A percentile compares a stretch with the other conserved stretches of the same genome.
Conservation (phyloP, 2,329 filamentous ascomycete genomes). For the Nemania sp. region DNA sequence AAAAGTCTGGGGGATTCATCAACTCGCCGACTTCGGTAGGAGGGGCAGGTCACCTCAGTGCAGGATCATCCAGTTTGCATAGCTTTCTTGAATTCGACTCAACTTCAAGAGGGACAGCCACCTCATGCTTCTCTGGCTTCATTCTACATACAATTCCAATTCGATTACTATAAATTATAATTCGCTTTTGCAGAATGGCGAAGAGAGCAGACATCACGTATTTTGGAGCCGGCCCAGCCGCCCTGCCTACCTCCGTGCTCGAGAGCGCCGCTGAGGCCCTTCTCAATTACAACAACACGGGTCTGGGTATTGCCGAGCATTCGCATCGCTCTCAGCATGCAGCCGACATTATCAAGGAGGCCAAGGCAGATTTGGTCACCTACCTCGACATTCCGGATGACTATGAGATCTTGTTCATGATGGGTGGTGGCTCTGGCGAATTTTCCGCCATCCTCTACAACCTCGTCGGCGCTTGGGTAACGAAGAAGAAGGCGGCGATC, state of each 20-base stretch:
- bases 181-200: no score
- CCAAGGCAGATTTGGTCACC: slow-evolving; percentile 71
- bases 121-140: no score
- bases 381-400: slow-evolving; percentile 80
- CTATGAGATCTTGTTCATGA: slow-evolving; percentile 87
- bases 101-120: no score
- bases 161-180: no score
- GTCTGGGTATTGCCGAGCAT: slow-evolving; percentile 84
- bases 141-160: no score
- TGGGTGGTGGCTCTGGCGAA: slow-evolving; percentile 81
- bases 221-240: slow-evolving; percentile 82
- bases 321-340: slow-evolving; percentile 83
- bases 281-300: slow-evolving; percentile 77
- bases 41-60: no score
- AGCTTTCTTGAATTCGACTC: no score
- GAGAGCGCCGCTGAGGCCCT: slow-evolving; percentile 76
- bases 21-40: no score
- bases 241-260: slow-evolving; percentile 78
- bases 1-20: no score
- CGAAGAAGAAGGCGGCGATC: slow-evolving; percentile 63
- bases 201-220: slow-evolving; percentile 48
- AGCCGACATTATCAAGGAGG: slow-evolving; percentile 73
- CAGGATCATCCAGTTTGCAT: no score
- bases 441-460: slow-evolving; percentile 81
- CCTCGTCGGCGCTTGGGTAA: slow-evolving; percentile 79